Conservation (phyloP, 2,329 filamentous ascomycete genomes). For the Bipolaris oryzae region DNA sequence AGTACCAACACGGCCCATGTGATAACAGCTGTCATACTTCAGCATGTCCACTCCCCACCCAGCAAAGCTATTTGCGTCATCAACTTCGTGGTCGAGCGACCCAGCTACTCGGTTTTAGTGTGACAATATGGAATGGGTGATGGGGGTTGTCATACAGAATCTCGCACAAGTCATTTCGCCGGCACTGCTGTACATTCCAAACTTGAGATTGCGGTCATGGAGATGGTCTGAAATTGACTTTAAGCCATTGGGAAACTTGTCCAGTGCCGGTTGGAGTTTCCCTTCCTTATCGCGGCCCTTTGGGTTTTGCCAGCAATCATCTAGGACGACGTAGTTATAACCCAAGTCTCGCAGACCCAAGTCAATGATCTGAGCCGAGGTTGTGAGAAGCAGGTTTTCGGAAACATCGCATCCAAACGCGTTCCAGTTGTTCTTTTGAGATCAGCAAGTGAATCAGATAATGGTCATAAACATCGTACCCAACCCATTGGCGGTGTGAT, state of each 20-base stretch:
- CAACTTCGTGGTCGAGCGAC: slow-evolving; percentile 33
- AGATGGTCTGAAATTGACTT: slow-evolving; percentile 55
- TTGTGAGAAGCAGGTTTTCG: slow-evolving; percentile 36
- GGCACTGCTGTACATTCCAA: slow-evolving; percentile 67
- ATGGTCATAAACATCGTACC: slow-evolving; percentile 9
- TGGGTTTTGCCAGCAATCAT: slow-evolving; percentile 63
- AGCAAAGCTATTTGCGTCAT: slow-evolving; percentile 36
- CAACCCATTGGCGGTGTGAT: slow-evolving; percentile 33
- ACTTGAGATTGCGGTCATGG: slow-evolving; percentile 58
- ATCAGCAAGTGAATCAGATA: not conserved
- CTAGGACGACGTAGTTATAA: slow-evolving; percentile 60
- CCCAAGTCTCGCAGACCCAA: slow-evolving; percentile 38
- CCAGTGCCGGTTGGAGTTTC: slow-evolving; percentile 53
- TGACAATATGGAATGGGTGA: not conserved
- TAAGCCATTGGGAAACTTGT: slow-evolving; percentile 66
- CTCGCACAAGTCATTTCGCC: slow-evolving; percentile 61
- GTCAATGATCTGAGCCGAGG: slow-evolving; percentile 30
- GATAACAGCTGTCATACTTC: slow-evolving; percentile 48
- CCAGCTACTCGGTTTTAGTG: slow-evolving; percentile 23
- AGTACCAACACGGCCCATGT: slow-evolving; percentile 36
- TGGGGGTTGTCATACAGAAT: slow-evolving; percentile 50
- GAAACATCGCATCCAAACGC: slow-evolving; percentile 36
- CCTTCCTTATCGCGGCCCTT: slow-evolving; percentile 53
- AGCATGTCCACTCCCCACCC: slow-evolving; percentile 46
- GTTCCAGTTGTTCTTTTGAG: slow-evolving; percentile 32